Conservation (phyloP, 768 basidiomycete species). For the Tylopilus intermedius region DNA sequence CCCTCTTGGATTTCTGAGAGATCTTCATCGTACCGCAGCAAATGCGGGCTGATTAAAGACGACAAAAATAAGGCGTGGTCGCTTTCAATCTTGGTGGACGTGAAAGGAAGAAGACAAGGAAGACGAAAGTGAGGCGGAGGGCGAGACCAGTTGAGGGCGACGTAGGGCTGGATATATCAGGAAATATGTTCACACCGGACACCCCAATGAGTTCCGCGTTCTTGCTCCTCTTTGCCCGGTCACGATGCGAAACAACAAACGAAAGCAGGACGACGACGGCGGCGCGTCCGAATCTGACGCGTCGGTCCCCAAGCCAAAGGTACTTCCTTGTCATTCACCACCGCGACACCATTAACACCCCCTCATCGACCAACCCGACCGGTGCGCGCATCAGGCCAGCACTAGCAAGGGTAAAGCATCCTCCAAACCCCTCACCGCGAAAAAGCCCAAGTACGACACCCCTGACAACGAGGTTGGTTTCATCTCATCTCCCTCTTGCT, state of each 20-base stretch:
- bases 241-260: conserved; percentile 16
- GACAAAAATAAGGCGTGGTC: conserved; percentile 5
- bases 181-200: conserved; percentile 22
- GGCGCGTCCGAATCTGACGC: conserved; percentile 19
- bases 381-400: background rate
- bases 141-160: conserved; percentile 19
- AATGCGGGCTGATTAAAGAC: conserved; percentile 30
- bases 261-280: conserved; percentile 15
- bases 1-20: conserved; percentile 78
- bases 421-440: conserved; percentile 23
- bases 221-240: background rate
- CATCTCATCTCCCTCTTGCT: background rate
- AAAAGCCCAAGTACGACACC: conserved; percentile 33
- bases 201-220: background rate
- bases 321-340: background rate
- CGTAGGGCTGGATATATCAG: conserved; percentile 30
- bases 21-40: conserved; percentile 78
- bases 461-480: conserved; percentile 9
- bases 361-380: background rate
- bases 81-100: conserved; percentile 6
- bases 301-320: conserved; percentile 14
- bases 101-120: conserved; percentile 13
- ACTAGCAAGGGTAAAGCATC: conserved; percentile 10
- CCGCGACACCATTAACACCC: background rate
- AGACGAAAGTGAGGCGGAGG: background rate